phyloP scores from a whole-genome alignment of 2,329 filamentous ascomycete species.

The Nemania serpens region DNA sequence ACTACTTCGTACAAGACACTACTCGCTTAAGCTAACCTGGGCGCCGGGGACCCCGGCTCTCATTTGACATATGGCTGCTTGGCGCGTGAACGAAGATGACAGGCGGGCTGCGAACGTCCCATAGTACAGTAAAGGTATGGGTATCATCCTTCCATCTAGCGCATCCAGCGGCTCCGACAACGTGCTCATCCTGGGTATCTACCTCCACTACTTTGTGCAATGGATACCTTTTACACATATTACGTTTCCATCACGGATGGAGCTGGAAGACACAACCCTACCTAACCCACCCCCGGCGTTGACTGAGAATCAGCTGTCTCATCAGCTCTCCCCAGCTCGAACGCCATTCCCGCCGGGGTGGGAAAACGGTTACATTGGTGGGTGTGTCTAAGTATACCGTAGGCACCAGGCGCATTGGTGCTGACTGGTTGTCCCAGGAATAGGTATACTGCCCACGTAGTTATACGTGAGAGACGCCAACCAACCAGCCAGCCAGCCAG shows the following conservation, averaged over 20 bases:
- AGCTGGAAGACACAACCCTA: too few species aligned
- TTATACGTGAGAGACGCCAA: background rate
- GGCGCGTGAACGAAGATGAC: background rate
- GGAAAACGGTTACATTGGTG: background rate
- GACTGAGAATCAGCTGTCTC: conserved; percentile 20
- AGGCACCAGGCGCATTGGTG: too few species aligned
- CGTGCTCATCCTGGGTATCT: background rate
- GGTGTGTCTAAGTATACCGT: background rate
- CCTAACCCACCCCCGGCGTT: background rate
- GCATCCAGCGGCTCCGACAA: background rate
- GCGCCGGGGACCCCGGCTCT: conserved; percentile 5
- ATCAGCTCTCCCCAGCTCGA: conserved; percentile 23
- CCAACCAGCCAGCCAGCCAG: background rate
- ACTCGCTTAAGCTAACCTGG: conserved; percentile 21
- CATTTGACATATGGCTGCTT: background rate
- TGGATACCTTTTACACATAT: too few species aligned
- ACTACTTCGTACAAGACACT: background rate
- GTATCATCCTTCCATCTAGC: background rate
- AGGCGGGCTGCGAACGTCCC: too few species aligned
- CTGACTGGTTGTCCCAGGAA: too few species aligned
- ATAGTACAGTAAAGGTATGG: too few species aligned
- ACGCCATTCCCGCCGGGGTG: conserved; percentile 13
- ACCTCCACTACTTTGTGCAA: too few species aligned
- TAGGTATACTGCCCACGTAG: too few species aligned
- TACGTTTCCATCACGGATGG: too few species aligned